These are phyloP conservation scores for Paecilomyces niveus DNA, from an alignment of 2,329 filamentous ascomycete genomes.

Conservation along the genomic window DNA sequence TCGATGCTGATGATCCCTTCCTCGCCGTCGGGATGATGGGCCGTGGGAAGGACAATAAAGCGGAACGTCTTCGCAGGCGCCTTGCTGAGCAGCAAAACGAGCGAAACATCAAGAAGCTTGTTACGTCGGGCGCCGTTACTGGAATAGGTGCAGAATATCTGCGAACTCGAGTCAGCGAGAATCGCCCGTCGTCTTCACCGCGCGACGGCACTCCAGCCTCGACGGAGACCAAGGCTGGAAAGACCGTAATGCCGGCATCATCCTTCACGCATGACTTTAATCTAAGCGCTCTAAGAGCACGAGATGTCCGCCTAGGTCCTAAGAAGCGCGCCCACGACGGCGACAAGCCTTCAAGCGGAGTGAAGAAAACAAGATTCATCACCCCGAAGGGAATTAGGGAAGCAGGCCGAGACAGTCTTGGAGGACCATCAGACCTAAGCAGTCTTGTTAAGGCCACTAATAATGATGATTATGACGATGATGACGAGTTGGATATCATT, in stretches of 20 bases:
- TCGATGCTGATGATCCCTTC: constrained; percentile 39
- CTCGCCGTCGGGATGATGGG: constrained; percentile 30
- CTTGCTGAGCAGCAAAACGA: constrained; percentile 38
- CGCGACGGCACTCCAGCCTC: not conserved
- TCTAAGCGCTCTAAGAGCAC: constrained; percentile 25
- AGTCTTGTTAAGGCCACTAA: constrained; percentile 3
- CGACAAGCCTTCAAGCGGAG: constrained; percentile 16
- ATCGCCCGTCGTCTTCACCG: constrained; percentile 4
- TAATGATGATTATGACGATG: constrained; percentile 46
- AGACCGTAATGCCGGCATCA: constrained; percentile 2
- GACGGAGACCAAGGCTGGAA: not conserved
- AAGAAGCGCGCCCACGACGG: constrained; percentile 32
- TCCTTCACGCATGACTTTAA: constrained; percentile 15
- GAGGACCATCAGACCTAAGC: constrained; percentile 39
- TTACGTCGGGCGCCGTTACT: constrained; percentile 21
- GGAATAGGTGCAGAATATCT: constrained; percentile 40
- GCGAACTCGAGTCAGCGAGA: constrained; percentile 24
- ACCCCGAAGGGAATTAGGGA: constrained; percentile 71
- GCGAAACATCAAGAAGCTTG: constrained; percentile 37
- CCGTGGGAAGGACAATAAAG: constrained; percentile 33
- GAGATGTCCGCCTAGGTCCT: constrained; percentile 33
- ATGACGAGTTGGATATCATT: constrained; percentile 45
- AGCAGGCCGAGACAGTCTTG: constrained; percentile 67
- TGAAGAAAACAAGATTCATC: constrained; percentile 70
- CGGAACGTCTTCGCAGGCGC: constrained; percentile 36